These are phyloP conservation scores for Candida methanosorbosa DNA, from an alignment of 805 yeast species.

Conservation along the genomic window DNA sequence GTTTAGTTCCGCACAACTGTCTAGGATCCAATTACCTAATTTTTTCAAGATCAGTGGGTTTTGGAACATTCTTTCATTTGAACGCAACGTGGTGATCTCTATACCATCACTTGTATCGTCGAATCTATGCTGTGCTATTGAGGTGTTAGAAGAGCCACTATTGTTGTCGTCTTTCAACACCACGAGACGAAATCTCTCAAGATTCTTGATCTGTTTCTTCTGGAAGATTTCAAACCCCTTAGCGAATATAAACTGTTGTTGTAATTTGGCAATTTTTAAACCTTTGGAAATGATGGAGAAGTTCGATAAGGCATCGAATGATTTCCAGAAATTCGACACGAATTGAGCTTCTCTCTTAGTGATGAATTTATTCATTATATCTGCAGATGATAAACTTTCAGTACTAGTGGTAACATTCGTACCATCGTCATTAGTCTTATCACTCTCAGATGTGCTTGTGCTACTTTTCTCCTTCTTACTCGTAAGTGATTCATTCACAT, in stretches of 20 bases:
- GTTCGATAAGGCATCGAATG: conserved; percentile 44
- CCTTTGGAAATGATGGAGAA: conserved; percentile 59
- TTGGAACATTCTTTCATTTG: conserved; percentile 65
- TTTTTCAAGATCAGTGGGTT: conserved; percentile 83
- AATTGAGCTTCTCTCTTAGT: conserved; percentile 23
- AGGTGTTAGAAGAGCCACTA: conserved; percentile 4
- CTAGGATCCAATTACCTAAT: conserved; percentile 86
- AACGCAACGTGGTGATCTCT: conserved; percentile 29
- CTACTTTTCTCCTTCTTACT: conserved; percentile 10
- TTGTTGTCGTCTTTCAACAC: conserved; percentile 65
- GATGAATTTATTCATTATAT: conserved; percentile 12
- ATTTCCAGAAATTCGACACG: conserved; percentile 41
- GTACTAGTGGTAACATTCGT: neutral
- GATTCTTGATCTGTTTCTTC: conserved; percentile 67
- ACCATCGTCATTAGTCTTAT: conserved; percentile 17
- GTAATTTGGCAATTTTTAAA: conserved; percentile 69
- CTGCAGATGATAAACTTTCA: conserved; percentile 21
- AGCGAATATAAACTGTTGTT: conserved; percentile 76
- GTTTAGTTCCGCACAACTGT: conserved; percentile 78
- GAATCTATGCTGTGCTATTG: neutral
- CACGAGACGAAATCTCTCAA: conserved; percentile 75
- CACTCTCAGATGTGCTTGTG: conserved; percentile 11
- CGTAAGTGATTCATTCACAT: conserved; percentile 6
- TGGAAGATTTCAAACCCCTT: conserved; percentile 90
- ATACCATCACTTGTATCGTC: conserved; percentile 17